Base-by-base conservation (phyloP, 768 basidiomycete species). In the Tylopilus balloui region DNA sequence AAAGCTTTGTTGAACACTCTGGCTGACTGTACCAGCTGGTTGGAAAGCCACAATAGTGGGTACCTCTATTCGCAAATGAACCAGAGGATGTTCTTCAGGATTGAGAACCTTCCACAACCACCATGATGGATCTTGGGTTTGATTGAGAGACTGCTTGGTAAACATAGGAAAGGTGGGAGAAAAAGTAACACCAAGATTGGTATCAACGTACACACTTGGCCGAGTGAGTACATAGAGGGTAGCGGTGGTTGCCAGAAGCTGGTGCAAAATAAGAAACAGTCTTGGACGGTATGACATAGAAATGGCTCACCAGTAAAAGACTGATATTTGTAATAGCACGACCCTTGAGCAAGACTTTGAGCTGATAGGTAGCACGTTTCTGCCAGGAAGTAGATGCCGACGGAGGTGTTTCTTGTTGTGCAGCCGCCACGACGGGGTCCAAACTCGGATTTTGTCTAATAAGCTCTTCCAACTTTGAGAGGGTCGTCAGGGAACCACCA, bases 61-160 rank as follows among this genome's bases (percentile, higher is more conserved):
- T n/a, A 77, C 71, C 62, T 93, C 89, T 49, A 93, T 73, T 52
- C 87, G 84, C 41, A 94, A 65, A 66, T 92, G 88, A 11, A 93
- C 75, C 3, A 87, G 67, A 11, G 77, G 66, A 28, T 81, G 75
- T 51, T 81, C 78, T 5, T 71, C 67, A 3, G 90, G 89, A 60
- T 91, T 92, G 17, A 94, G 69, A 6, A 77, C 73, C 47, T 81
- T 79, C 92, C 92, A 95, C 34, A 90, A 77, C 27, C 78, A 74
- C 71, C 76, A 79, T 9, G 84, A 82, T 9, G 81, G 77, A 36
- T 80, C 73, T 29, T 67, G 65, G 23, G 59, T 64, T 50, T 61
- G 67, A 14, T 69, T 54, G 32, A 58, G 53, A 27, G 67, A 60
- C 7, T 54, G 56, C 40, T 67, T 66, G 47, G 61, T 59, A 50